These are phyloP conservation scores for Saccharomycopsis guyanensis DNA, from an alignment of 805 yeast genomes.

Conservation along the genomic window DNA sequence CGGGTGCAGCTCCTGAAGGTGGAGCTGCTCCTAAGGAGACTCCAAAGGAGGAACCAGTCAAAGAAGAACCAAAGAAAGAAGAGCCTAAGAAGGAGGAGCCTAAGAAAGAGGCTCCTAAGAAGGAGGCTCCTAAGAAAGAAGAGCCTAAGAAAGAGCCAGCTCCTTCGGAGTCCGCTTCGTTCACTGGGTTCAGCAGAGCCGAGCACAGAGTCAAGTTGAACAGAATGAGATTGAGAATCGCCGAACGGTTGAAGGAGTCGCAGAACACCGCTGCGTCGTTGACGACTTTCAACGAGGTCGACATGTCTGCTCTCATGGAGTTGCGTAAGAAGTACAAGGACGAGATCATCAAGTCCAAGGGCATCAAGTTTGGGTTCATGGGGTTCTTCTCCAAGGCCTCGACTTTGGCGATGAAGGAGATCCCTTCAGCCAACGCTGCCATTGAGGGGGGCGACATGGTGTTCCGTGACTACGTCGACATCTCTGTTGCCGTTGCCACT, in stretches of 20 bases:
- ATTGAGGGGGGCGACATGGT: constrained; percentile 93
- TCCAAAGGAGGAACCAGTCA: constrained; percentile 28
- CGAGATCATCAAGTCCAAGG: constrained; percentile 88
- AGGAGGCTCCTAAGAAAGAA: constrained; percentile 26
- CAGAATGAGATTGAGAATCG: constrained; percentile 98
- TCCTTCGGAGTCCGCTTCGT: constrained; percentile 25
- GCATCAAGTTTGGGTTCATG: constrained; percentile 96
- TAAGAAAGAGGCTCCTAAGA: constrained; percentile 26
- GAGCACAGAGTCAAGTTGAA: constrained; percentile 96
- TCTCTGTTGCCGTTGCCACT: constrained; percentile 95
- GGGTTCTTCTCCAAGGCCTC: constrained; percentile 95
- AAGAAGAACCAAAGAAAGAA: constrained; percentile 21
- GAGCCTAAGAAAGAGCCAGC: constrained; percentile 26
- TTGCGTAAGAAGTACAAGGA: constrained; percentile 97
- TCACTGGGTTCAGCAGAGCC: constrained; percentile 60
- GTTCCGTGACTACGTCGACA: constrained; percentile 92
- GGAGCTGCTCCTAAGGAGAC: constrained; percentile 30
- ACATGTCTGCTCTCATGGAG: constrained; percentile 85
- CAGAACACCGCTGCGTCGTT: constrained; percentile 98
- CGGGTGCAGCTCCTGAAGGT: constrained; percentile 60
- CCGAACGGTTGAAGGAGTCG: constrained; percentile 98
- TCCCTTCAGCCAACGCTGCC: constrained; percentile 92
- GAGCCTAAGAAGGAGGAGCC: constrained; percentile 26
- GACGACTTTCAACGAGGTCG: constrained; percentile 97
- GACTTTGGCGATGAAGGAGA: constrained; percentile 85